These are phyloP conservation scores for Phytophthora pinifolia DNA, from an alignment of 352 stramenopile species.

Conservation along the genomic window DNA sequence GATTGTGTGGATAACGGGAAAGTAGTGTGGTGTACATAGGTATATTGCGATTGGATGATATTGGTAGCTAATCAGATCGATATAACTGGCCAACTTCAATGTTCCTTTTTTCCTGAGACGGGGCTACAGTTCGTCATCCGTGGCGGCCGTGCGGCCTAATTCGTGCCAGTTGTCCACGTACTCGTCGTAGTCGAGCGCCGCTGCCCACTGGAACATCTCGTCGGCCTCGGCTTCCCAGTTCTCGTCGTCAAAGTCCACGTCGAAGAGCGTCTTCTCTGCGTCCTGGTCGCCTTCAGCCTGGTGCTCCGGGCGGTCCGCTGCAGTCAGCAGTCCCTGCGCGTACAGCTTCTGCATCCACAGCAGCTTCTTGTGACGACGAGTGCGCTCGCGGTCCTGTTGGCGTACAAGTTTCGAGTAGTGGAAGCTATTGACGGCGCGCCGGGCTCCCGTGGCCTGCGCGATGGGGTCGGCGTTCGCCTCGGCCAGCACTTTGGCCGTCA, in stretches of 20 bases:
- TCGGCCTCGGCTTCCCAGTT: constrained; percentile 68
- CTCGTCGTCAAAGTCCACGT: constrained; percentile 71
- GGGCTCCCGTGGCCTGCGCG: constrained; percentile 44
- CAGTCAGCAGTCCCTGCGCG: constrained; percentile 48
- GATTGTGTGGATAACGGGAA: constrained; percentile 7
- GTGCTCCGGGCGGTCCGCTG: constrained; percentile 18
- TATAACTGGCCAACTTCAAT: constrained; percentile 7
- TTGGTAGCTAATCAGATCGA: constrained; percentile 8
- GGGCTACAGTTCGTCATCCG: constrained; percentile 16
- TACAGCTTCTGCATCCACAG: constrained; percentile 86
- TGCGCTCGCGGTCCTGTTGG: constrained; percentile 50
- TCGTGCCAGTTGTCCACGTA: constrained; percentile 70
- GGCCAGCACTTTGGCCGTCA: constrained; percentile 79
- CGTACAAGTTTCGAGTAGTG: constrained; percentile 58
- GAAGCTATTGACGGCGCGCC: constrained; percentile 22
- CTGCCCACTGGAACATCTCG: constrained; percentile 73
- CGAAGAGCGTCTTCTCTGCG: constrained; percentile 32
- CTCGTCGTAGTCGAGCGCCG: constrained; percentile 68
- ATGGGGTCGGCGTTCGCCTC: constrained; percentile 65
- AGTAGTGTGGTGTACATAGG: background rate
- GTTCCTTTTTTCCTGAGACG: background rate
- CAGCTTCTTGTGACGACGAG: constrained; percentile 64
- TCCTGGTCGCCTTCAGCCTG: constrained; percentile 16
- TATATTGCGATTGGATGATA: constrained; percentile 3
- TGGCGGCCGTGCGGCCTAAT: constrained; percentile 60